These are phyloP conservation scores for Mycena olivaceomarginata DNA, from an alignment of 768 basidiomycete species.

Conservation along the genomic window DNA sequence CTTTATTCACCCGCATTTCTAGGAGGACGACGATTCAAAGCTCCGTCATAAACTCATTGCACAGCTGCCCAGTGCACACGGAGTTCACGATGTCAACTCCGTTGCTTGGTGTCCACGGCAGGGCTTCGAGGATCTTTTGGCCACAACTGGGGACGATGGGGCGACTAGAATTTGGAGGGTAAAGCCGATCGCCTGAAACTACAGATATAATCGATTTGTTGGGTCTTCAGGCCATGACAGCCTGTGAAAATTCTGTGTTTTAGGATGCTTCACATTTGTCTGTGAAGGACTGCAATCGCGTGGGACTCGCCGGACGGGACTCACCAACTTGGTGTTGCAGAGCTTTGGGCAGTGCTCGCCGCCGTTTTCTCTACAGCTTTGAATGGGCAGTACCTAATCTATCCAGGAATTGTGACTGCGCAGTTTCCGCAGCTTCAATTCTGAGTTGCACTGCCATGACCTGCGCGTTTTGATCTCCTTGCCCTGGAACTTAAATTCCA, in stretches of 20 bases:
- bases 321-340: neutral
- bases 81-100: slow-evolving; percentile 89
- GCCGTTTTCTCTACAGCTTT: no score
- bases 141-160: slow-evolving; percentile 93
- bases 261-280: neutral
- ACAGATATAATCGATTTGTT: neutral
- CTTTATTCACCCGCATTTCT: neutral
- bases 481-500: neutral
- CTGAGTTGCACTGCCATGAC: neutral
- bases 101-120: slow-evolving; percentile 88
- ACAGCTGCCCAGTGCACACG: slow-evolving; percentile 80
- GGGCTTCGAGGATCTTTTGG: slow-evolving; percentile 80
- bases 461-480: neutral
- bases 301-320: no score
- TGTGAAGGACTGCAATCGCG: no score
- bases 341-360: no score
- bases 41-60: slow-evolving; percentile 73
- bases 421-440: neutral
- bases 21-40: slow-evolving; percentile 53
- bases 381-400: neutral
- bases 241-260: neutral
- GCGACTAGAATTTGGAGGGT: slow-evolving; percentile 87
- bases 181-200: neutral
- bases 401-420: neutral
- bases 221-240: neutral